phyloP scores from a whole-genome alignment of 1,284 basidiomycete genomes.

The Leccinum griseonigrum region DNA sequence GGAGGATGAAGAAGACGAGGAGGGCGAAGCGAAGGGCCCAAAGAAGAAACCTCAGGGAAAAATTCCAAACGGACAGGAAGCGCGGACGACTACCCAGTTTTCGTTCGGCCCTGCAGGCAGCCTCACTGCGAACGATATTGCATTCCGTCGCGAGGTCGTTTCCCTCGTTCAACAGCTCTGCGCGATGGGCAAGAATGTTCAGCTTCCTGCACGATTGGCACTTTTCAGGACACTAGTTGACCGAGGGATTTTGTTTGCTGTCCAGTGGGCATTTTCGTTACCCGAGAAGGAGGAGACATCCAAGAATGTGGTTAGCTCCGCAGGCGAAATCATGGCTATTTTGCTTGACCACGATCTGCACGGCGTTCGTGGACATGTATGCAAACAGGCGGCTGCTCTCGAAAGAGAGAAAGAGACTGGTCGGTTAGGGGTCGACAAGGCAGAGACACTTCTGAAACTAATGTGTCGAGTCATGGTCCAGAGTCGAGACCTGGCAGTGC shows the following conservation, averaged over 20 bases:
- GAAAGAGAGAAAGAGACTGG: conserved; percentile 55
- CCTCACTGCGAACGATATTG: conserved; percentile 49
- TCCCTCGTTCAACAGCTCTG: conserved; percentile 91
- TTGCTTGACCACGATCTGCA: conserved; percentile 91
- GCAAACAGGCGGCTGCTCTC: conserved; percentile 74
- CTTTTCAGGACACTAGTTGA: conserved; percentile 93
- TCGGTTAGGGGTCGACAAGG: conserved; percentile 57
- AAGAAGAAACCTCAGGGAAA: conserved; percentile 34
- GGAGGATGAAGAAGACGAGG: conserved; percentile 31
- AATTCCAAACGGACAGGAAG: conserved; percentile 26
- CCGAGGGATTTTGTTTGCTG: conserved; percentile 83
- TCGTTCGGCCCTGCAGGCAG: conserved; percentile 52
- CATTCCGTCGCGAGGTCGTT: conserved; percentile 70
- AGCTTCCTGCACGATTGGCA: conserved; percentile 80
- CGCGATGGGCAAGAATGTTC: conserved; percentile 95
- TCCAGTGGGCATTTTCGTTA: conserved; percentile 83
- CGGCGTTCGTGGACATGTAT: conserved; percentile 80
- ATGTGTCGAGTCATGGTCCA: conserved; percentile 76
- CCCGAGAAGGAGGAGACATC: conserved; percentile 46
- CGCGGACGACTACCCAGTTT: conserved; percentile 36
- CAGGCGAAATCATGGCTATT: conserved; percentile 84
- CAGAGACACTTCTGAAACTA: conserved; percentile 74
- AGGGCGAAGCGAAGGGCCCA: conserved; percentile 21
- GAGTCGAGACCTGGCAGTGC: conserved; percentile 83
- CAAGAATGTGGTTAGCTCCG: conserved; percentile 64